These are phyloP conservation scores for Fusarium mundagurra DNA, from an alignment of 2,329 filamentous ascomycete genomes.

Conservation along the genomic window DNA sequence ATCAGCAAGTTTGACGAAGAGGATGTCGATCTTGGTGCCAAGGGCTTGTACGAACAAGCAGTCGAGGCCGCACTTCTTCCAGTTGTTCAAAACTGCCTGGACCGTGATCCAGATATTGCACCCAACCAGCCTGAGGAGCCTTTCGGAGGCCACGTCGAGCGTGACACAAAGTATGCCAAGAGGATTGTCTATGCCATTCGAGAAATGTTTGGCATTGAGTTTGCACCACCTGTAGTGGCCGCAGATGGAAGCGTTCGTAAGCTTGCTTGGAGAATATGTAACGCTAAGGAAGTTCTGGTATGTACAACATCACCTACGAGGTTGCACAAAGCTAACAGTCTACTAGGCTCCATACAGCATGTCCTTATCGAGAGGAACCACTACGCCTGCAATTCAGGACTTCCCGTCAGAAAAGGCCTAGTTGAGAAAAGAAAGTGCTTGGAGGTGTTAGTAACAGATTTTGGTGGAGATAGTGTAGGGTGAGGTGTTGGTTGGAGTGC, in stretches of 20 bases:
- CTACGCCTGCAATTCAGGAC: conserved; percentile 64
- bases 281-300: conserved; percentile 94
- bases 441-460: background rate
- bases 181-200: conserved; percentile 93
- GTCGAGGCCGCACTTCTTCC: conserved; percentile 84
- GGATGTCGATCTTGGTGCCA: conserved; percentile 69
- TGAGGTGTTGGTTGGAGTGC: conserved; percentile 1
- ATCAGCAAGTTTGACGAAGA: conserved; percentile 84
- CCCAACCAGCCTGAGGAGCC: conserved; percentile 80
- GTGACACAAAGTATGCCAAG: conserved; percentile 88
- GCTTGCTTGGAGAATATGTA: conserved; percentile 92
- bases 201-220: conserved; percentile 97
- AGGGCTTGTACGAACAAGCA: conserved; percentile 70
- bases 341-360: conserved; percentile 76
- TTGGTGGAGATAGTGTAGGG: background rate
- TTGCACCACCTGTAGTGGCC: conserved; percentile 89
- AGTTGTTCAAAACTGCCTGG: conserved; percentile 90
- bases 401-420: conserved; percentile 45
- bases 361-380: conserved; percentile 70
- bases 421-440: background rate
- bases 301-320: conserved; percentile 49
- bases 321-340: background rate
- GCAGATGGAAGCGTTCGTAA: conserved; percentile 92
- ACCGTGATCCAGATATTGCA: conserved; percentile 90
- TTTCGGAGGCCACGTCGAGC: conserved; percentile 86